Evolutionary conservation across 352 stramenopile genomes (phyloP), one percentile per base, ranked within the genome.

Genomic region (Phytophthora nicotianae): DNA sequence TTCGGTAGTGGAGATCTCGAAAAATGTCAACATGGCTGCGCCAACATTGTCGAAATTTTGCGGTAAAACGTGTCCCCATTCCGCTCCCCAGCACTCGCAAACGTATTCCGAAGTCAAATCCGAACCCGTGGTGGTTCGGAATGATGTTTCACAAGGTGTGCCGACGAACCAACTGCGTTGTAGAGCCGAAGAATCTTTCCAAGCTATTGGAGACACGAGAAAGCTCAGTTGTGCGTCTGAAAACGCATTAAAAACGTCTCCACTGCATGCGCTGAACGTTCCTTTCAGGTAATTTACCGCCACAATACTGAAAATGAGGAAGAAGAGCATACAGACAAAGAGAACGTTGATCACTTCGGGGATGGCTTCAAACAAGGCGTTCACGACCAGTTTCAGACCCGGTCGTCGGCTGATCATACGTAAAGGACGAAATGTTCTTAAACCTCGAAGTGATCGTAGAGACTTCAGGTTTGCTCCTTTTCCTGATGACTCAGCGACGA

Each of bases 281-380:
- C 94, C 96, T 69, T 98, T 98, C 45, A 98, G 75, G 60, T 98
- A 98, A 35, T 92, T 97, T 0, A 98, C 91, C 4, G 90, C 85
- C 53, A 98, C 77, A 54, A 98, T 98, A 56, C 90, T 96, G 77
- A 98, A 99, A 43, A 98, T 97, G 21, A 98, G 77, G 53, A 97
- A 97, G 61, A 98, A 97, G 0, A 98, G 74, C 40, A 90, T 77
- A 49, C 90, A 98, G 2, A 99, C 75, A 49, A 97, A 81, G 3
- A 95, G 59, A 3, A 97, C 84, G 67, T 97, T 98, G 4, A 93
- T 65, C 8, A 98, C 90, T 16, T 79, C 77, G 0, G 90, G 92
- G n/a, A 98, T 96, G 14, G 88, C 85, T 48, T 91, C 79, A 19
- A 98, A 83, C 16, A 98, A 68, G 0, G 91, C 79, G 21, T 97